Evolutionary conservation across 805 yeast genomes (phyloP), one percentile per base, ranked within the genome.

Genomic region (Scheffersomyces amazonensis): DNA sequence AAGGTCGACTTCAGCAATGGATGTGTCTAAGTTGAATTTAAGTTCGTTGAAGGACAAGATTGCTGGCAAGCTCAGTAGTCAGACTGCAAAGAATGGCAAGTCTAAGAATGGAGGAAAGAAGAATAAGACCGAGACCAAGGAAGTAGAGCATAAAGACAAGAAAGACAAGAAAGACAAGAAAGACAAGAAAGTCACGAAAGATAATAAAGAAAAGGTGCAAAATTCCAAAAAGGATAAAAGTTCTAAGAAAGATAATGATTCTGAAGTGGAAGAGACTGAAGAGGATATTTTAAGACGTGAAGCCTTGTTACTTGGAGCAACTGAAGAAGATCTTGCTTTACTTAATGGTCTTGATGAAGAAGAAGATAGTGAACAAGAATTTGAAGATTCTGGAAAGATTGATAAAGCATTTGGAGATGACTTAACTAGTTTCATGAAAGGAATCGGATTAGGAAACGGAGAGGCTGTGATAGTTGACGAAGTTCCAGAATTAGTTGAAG

Each of bases 251-350:
- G 35, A n/a, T 6, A n/a, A 32, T 12, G 22, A 23, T 10, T 34
- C 24, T 18, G 34, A 10, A 19, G 31, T 38, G 21, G 44, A 35
- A 2, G 49, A 43, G 7, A 41, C 46, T 9, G 44, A 42, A 15
- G 54, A 41, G n/a, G 74, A 65, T 2, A 41, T 66, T 2, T 58
- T 87, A 34, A 80, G 84, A 48, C 77, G 80, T 43, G 95, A 84
- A 64, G 95, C 95, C 2, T 57, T 81, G 11, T 81, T 81, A 16
- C 64, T 90, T 20, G 96, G 97, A 23, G 98, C 96, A 16, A 74
- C 87, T 12, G 93, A 86, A 48, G 90, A 81, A 16, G 97, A 89
- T 58, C 56, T 90, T 32, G 73, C 76, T 31, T 61, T 89, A 35
- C 49, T 90, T 10, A 71, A 73, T 23, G 84, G 73, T 12, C 49